Evolutionary conservation across 2,329 filamentous ascomycete species (phyloP).

Genomic region (Colletotrichum sp.): DNA sequence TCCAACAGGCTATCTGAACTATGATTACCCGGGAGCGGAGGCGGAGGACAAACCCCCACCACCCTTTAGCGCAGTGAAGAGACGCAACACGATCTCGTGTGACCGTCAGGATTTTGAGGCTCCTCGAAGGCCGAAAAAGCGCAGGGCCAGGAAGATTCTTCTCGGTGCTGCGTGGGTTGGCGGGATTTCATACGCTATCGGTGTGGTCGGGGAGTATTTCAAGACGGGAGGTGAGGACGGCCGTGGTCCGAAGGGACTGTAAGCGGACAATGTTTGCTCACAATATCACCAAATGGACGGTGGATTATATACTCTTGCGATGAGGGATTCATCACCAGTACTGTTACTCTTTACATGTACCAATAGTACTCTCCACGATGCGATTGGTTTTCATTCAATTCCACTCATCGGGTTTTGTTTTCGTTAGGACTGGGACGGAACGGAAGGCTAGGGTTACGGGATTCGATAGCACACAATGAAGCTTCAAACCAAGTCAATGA

Average conservation of each 20-base stretch:
- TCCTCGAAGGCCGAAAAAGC: conserved; percentile 48
- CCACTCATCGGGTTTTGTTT: not conserved
- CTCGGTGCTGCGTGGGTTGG: conserved; percentile 61
- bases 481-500: not conserved
- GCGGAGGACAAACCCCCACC: conserved; percentile 33
- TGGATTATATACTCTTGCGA: not conserved
- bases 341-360: not conserved
- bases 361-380: not conserved
- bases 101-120: conserved; percentile 41
- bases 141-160: conserved; percentile 52
- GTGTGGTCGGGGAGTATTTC: conserved; percentile 64
- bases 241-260: conserved; percentile 31
- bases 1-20: conserved; percentile 70
- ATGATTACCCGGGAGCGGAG: conserved; percentile 47
- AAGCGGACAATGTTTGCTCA: not conserved
- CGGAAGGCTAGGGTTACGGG: not conserved
- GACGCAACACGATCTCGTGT: conserved; percentile 37
- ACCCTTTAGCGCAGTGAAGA: conserved; percentile 46
- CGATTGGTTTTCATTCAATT: not conserved
- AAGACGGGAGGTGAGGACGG: conserved; percentile 52
- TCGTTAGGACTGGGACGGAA: not conserved
- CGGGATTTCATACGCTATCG: conserved; percentile 62
- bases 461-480: not conserved
- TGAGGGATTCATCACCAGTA: not conserved
- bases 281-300: not conserved